Conservation (phyloP, 208 protist species). For the Leishmania mexicana region DNA sequence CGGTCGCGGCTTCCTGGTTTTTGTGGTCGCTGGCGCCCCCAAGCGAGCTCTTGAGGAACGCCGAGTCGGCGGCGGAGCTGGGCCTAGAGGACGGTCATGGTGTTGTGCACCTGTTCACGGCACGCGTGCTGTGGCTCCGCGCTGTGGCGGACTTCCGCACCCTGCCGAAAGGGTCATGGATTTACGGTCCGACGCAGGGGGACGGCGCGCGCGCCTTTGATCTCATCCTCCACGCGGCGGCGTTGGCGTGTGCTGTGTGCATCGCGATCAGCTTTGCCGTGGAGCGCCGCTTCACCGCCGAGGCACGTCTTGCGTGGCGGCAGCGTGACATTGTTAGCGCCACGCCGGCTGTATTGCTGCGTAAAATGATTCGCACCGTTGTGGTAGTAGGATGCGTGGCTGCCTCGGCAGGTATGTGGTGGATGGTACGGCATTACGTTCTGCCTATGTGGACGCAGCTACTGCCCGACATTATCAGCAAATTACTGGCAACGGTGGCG, state of each 20-base stretch:
- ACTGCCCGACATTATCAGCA: constrained; percentile 45
- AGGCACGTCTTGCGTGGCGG: constrained; percentile 38
- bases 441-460: constrained; percentile 39
- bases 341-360: constrained; percentile 61
- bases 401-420: constrained; percentile 28
- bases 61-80: constrained; percentile 12
- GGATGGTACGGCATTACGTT: constrained; percentile 30
- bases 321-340: constrained; percentile 49
- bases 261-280: constrained; percentile 28
- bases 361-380: constrained; percentile 63
- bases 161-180: constrained; percentile 22
- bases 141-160: constrained; percentile 26
- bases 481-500: constrained; percentile 44
- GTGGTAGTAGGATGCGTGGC: constrained; percentile 62
- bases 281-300: constrained; percentile 23
- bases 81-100: constrained; percentile 16
- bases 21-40: constrained; percentile 27
- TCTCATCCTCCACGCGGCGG: constrained; percentile 16
- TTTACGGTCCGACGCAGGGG: constrained; percentile 16
- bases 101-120: constrained; percentile 26
- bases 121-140: constrained; percentile 30
- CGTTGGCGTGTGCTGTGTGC: constrained; percentile 20
- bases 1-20: constrained; percentile 32
- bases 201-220: constrained; percentile 26
- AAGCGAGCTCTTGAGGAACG: constrained; percentile 23